Evolutionary conservation across 148 eudicot species (phyloP), one percentile per base, ranked within the genome.

Genomic region (Vaccinium corymbosum): DNA sequence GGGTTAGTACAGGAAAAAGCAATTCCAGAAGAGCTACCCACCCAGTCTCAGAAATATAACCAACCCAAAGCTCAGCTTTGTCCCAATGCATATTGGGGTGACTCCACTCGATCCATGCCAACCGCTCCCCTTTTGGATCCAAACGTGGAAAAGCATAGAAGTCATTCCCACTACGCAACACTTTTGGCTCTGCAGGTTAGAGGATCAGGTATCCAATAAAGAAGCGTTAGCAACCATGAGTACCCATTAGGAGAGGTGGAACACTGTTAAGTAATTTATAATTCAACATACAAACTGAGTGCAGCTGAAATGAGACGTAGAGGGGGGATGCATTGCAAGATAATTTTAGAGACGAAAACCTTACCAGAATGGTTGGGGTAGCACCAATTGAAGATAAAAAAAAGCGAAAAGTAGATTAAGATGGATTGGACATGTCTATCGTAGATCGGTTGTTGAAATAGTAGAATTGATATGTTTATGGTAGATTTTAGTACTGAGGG

Each of bases 51-150:
- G 95, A 92, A 78, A 93, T 90, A 87, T 91, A 93, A 82, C 98
- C 98, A 82, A 95, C 98, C 98, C 98, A 95, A 82, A 95, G 98
- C 85, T 92, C 90, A 74, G 98, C 92, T 87, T 84, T 93, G 80
- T 95, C 98, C 98, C 84, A 82, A 17, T 82, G 84, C 84, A 82
- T 82, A 19, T 73, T 82, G 68, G 84, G 84, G 79, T 82, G 84
- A 10, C 55, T 51, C 84, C 84, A 82, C 59, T 82, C 68, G 4
- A 82, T 48, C 84, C 84, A 82, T 73, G 84, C 79, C 38, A 82
- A 73, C 25, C 79, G 84, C 17, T 82, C 79, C 50, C 84, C 79
- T 35, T 73, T 73, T 53, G 84, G 84, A 57, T 82, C 84, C 64
- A 82, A 32, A n/a, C 84, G 84, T 8, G 84, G 84, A 38, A 71